Conservation (phyloP, 371 early-diverging fungal species). For the Rhizopus sp. region DNA sequence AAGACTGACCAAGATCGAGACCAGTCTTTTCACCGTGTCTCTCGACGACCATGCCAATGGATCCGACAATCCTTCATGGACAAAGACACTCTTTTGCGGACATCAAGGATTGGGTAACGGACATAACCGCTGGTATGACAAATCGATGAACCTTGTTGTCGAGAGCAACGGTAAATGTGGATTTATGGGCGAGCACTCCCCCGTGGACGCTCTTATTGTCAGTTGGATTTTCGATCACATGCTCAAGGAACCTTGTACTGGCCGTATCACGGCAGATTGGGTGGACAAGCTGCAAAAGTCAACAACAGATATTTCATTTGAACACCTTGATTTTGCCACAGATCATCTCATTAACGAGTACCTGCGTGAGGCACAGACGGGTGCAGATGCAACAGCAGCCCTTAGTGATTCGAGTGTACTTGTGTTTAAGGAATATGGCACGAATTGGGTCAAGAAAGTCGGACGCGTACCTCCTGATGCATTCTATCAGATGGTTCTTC, state of each 20-base stretch:
- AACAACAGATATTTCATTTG: constrained; percentile 2
- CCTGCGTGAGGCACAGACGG: constrained; percentile 58
- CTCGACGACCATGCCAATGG: constrained; percentile 70
- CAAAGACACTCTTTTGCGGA: constrained; percentile 31
- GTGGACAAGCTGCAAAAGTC: too few relatives aligned
- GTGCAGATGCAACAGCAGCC: constrained; percentile 51
- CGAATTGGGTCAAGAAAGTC: constrained; percentile 61
- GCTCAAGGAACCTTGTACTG: constrained; percentile 45
- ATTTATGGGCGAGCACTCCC: constrained; percentile 82
- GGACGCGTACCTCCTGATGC: constrained; percentile 85
- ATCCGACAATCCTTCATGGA: constrained; percentile 33
- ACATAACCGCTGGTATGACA: constrained; percentile 92
- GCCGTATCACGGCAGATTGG: background rate
- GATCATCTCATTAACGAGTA: constrained; percentile 48
- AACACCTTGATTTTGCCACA: constrained; percentile 54
- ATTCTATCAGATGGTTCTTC: constrained; percentile 85
- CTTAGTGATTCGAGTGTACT: constrained; percentile 69
- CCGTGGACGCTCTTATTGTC: constrained; percentile 78
- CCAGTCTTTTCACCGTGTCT: constrained; percentile 73
- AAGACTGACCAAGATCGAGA: constrained; percentile 57
- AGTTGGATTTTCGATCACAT: constrained; percentile 64
- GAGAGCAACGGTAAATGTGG: constrained; percentile 74
- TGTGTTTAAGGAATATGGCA: constrained; percentile 54
- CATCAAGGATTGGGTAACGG: constrained; percentile 52
- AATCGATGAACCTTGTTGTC: constrained; percentile 66